Conservation (phyloP, 345 rosid genomes). For the Isatis tinctoria region DNA sequence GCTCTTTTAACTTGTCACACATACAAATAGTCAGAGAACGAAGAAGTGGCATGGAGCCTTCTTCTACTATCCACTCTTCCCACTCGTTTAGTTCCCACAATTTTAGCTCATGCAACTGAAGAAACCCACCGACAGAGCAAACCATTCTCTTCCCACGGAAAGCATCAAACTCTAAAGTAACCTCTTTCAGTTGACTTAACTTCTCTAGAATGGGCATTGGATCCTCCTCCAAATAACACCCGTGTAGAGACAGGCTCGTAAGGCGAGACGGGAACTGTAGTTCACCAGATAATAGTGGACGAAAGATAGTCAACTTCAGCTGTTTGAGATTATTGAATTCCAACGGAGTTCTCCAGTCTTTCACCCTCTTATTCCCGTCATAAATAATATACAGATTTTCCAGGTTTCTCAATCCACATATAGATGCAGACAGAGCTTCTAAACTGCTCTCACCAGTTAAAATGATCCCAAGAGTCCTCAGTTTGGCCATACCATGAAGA, state of each 20-base stretch:
- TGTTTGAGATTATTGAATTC: not conserved
- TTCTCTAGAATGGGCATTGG: not conserved
- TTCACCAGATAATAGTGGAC: not conserved
- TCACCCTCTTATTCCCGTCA: not conserved
- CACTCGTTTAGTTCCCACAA: not conserved
- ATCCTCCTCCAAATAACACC: not conserved
- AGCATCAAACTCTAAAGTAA: fast-evolving
- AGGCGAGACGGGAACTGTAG: not conserved
- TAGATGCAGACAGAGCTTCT: not conserved
- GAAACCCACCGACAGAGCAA: not conserved
- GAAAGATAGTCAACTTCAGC: not conserved
- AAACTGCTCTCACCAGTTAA: not conserved
- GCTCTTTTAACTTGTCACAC: not conserved
- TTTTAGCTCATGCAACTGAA: not conserved
- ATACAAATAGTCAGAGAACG: too few relatives aligned
- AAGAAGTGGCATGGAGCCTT: not conserved
- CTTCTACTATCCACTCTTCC: not conserved
- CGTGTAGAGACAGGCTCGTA: fast-evolving
- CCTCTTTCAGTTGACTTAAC: not conserved
- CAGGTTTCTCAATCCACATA: not conserved
- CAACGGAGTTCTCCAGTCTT: not conserved
- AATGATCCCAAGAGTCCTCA: not conserved
- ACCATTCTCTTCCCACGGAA: not conserved
- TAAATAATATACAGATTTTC: not conserved
- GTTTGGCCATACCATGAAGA: not conserved